These are phyloP conservation scores for Myxozyma udenii DNA, from an alignment of 805 yeast species.

Conservation along the genomic window DNA sequence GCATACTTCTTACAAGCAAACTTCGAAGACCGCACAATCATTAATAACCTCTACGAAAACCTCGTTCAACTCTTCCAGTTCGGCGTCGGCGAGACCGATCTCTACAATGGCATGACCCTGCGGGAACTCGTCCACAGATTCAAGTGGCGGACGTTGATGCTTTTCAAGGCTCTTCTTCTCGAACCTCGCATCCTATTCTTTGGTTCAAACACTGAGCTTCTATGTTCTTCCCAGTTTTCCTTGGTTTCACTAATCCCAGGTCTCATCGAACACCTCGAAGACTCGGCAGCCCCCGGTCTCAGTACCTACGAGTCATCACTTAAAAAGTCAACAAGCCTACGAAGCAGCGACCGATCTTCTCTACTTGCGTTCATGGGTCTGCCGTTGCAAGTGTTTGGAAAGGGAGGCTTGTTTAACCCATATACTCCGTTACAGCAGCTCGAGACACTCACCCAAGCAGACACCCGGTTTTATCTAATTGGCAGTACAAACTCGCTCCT, in stretches of 20 bases:
- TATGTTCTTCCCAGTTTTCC: conserved; percentile 81
- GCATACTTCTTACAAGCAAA: conserved; percentile 79
- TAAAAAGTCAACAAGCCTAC: conserved; percentile 62
- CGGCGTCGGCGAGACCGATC: conserved; percentile 51
- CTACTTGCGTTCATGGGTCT: conserved; percentile 77
- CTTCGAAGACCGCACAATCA: conserved; percentile 65
- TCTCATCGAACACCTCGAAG: conserved; percentile 64
- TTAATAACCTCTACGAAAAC: conserved; percentile 69
- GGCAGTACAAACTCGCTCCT: conserved; percentile 88
- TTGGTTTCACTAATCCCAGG: conserved; percentile 75
- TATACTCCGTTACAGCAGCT: conserved; percentile 92
- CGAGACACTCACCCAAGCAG: conserved; percentile 59
- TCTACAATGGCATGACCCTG: conserved; percentile 71
- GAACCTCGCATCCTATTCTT: conserved; percentile 74
- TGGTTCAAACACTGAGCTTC: conserved; percentile 71
- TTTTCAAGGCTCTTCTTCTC: conserved; percentile 73
- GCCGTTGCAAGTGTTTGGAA: conserved; percentile 81
- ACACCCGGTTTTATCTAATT: conserved; percentile 62
- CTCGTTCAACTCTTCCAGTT: conserved; percentile 39
- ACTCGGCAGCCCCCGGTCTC: conserved; percentile 75
- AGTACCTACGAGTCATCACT: conserved; percentile 52
- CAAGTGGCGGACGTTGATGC: conserved; percentile 55
- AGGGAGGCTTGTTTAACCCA: conserved; percentile 86
- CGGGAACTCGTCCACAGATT: conserved; percentile 61
- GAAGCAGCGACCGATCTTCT: conserved; percentile 74